These are phyloP conservation scores for Mycena galericulata DNA, from an alignment of 768 basidiomycete genomes.

Conservation along the genomic window DNA sequence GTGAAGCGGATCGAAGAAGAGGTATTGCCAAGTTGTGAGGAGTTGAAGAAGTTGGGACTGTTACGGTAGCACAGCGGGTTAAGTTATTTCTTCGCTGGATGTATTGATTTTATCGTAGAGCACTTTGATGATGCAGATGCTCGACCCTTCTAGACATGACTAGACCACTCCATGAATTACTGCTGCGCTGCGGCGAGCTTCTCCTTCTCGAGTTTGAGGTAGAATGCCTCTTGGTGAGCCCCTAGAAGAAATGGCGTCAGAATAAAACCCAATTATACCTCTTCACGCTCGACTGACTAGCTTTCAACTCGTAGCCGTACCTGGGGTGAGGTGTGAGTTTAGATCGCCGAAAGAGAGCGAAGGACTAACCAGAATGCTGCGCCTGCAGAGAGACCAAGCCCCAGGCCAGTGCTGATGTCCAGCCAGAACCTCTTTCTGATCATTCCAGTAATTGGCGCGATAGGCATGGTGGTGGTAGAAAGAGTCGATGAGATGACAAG, in stretches of 20 bases:
- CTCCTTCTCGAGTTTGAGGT: constrained; percentile 84
- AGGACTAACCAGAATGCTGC: constrained; percentile 86
- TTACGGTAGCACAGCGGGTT: constrained; percentile 49
- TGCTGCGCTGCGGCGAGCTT: constrained; percentile 50
- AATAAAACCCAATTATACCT: not conserved
- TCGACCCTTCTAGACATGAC: constrained; percentile 23
- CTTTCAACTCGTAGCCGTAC: constrained; percentile 86
- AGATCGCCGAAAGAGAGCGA: constrained; percentile 35
- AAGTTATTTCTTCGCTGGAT: constrained; percentile 34
- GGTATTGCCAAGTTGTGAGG: constrained; percentile 81
- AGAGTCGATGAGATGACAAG: constrained; percentile 32
- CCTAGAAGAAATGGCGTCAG: constrained; percentile 58
- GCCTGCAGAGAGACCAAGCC: constrained; percentile 79
- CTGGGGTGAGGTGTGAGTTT: constrained; percentile 55
- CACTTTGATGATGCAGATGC: constrained; percentile 9
- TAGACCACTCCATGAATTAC: constrained; percentile 10
- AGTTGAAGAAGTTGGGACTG: constrained; percentile 73
- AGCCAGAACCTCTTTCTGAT: constrained; percentile 94
- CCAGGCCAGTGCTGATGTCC: constrained; percentile 80
- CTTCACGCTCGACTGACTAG: constrained; percentile 63
- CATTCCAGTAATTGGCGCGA: constrained; percentile 93
- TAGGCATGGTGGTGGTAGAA: constrained; percentile 65
- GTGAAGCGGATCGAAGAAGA: constrained; percentile 80
- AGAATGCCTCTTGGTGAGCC: constrained; percentile 85
- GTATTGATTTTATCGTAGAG: constrained; percentile 29